These are phyloP conservation scores for Oryza australiensis DNA, from an alignment of 176 grass and related monocot genomes.

Conservation along the genomic window DNA sequence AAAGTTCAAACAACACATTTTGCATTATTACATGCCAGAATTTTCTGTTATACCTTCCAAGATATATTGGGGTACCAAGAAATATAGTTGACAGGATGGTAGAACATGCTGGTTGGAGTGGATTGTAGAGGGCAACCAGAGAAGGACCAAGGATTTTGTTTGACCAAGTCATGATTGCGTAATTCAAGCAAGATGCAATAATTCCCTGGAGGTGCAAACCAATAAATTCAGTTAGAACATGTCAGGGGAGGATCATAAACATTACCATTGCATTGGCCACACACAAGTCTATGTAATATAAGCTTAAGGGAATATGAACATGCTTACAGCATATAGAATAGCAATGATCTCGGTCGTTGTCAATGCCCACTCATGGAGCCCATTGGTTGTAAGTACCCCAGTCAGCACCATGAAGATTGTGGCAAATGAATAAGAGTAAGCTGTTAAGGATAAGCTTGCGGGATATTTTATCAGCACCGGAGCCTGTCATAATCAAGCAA, in stretches of 20 bases:
- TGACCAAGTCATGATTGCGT: slow-evolving; percentile 89
- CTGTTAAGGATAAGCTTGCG: slow-evolving; percentile 85
- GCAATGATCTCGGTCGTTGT: slow-evolving; percentile 69
- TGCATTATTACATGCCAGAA: not conserved
- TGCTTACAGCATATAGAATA: slow-evolving; percentile 82
- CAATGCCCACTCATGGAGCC: slow-evolving; percentile 78
- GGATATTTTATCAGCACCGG: slow-evolving; percentile 83
- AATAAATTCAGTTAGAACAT: slow-evolving; percentile 27
- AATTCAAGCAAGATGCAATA: slow-evolving; percentile 85
- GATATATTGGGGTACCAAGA: slow-evolving; percentile 80
- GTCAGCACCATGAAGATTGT: slow-evolving; percentile 84
- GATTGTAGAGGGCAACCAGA: slow-evolving; percentile 80
- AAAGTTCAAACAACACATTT: not conserved
- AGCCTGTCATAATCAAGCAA: slow-evolving; percentile 44
- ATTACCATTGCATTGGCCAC: not conserved
- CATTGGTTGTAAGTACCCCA: slow-evolving; percentile 56
- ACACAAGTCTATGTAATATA: not conserved
- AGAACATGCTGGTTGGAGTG: slow-evolving; percentile 87
- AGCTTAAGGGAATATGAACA: not conserved
- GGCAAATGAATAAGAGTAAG: slow-evolving; percentile 83
- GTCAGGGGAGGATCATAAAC: not conserved
- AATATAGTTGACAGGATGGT: slow-evolving; percentile 88
- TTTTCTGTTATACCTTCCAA: slow-evolving; percentile 68
- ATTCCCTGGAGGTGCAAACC: slow-evolving; percentile 56
- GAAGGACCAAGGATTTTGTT: slow-evolving; percentile 95